A percentile compares a stretch with the other conserved stretches of the same genome.
Conservation (phyloP, 2,329 filamentous ascomycete species). For the Aspergillus felis region DNA sequence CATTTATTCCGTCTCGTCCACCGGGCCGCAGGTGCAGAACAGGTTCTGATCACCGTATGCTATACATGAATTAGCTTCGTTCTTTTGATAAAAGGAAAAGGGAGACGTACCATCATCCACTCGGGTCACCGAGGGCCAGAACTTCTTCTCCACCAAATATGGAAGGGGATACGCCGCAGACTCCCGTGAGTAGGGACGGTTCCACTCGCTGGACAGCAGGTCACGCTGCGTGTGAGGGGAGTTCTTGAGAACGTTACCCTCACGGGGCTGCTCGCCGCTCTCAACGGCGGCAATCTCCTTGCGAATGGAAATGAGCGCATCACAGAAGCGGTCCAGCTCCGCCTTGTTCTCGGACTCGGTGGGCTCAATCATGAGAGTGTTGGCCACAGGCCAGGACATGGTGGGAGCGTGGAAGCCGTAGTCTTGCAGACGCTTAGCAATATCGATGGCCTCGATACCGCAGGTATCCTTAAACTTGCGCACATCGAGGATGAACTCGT, state of each 20-base stretch:
- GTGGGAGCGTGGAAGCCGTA: slow-evolving; percentile 97
- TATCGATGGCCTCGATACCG: slow-evolving; percentile 86
- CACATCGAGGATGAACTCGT: slow-evolving; percentile 94
- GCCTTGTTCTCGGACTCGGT: slow-evolving; percentile 90
- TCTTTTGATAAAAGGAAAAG: not conserved
- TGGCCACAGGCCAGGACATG: slow-evolving; percentile 93
- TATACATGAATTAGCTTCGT: slow-evolving; percentile 37
- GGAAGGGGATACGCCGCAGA: slow-evolving; percentile 81
- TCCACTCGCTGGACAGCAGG: slow-evolving; percentile 72
- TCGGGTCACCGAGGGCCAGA: slow-evolving; percentile 85
- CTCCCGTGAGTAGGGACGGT: slow-evolving; percentile 74
- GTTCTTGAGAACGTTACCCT: slow-evolving; percentile 83
- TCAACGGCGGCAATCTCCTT: slow-evolving; percentile 81
- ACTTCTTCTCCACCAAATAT: slow-evolving; percentile 90
- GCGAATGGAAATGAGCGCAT: slow-evolving; percentile 82
- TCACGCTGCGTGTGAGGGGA: slow-evolving; percentile 82
- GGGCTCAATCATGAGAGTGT: slow-evolving; percentile 97
- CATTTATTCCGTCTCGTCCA: slow-evolving; percentile 54
- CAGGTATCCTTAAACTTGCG: slow-evolving; percentile 78
- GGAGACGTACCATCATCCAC: slow-evolving; percentile 74
- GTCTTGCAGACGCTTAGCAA: slow-evolving; percentile 94
- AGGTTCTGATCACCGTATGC: slow-evolving; percentile 88
- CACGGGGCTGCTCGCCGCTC: slow-evolving; percentile 68
- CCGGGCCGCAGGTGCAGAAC: slow-evolving; percentile 89
- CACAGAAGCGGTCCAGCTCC: slow-evolving; percentile 89